Conservation (phyloP, 2,329 filamentous ascomycete genomes). For the Atkinsonella texensis region DNA sequence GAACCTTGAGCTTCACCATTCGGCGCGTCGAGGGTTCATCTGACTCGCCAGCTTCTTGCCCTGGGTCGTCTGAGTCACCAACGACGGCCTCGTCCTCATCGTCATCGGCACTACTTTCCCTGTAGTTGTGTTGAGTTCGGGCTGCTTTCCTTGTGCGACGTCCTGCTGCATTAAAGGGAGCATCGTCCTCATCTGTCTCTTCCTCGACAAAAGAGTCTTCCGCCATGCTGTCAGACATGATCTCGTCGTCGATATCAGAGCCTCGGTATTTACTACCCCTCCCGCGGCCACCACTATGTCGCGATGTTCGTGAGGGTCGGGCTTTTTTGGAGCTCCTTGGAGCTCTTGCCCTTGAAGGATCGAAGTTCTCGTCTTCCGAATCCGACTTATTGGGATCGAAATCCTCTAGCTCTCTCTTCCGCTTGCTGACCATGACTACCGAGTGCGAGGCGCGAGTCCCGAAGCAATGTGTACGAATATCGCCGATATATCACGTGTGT, state of each 20-base stretch:
- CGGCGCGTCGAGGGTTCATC: constrained; percentile 18
- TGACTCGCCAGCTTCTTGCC: constrained; percentile 16
- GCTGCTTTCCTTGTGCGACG: constrained; percentile 36
- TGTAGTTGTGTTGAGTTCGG: constrained; percentile 33
- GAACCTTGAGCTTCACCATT: constrained; percentile 34
- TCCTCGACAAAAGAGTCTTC: constrained; percentile 37
- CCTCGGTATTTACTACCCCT: constrained; percentile 37
- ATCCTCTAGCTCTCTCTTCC: constrained; percentile 45
- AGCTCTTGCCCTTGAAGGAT: constrained; percentile 36
- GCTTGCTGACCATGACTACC: constrained; percentile 30
- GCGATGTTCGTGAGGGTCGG: constrained; percentile 24
- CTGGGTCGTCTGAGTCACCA: constrained; percentile 15
- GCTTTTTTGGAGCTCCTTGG: constrained; percentile 30
- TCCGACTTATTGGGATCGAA: constrained; percentile 59
- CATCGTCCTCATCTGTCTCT: constrained; percentile 26
- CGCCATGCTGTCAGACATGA: constrained; percentile 40
- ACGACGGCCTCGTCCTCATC: constrained; percentile 20
- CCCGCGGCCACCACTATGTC: constrained; percentile 18
- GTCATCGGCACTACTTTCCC: constrained; percentile 32
- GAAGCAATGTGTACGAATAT: neutral
- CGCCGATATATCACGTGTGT: no score
- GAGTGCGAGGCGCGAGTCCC: neutral
- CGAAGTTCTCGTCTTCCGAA: constrained; percentile 54
- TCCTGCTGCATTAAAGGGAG: constrained; percentile 34
- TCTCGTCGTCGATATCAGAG: constrained; percentile 50